Evolutionary conservation across 345 rosid genomes (phyloP), one percentile per base, ranked within the genome.

Genomic region (Cardamine occulta): DNA sequence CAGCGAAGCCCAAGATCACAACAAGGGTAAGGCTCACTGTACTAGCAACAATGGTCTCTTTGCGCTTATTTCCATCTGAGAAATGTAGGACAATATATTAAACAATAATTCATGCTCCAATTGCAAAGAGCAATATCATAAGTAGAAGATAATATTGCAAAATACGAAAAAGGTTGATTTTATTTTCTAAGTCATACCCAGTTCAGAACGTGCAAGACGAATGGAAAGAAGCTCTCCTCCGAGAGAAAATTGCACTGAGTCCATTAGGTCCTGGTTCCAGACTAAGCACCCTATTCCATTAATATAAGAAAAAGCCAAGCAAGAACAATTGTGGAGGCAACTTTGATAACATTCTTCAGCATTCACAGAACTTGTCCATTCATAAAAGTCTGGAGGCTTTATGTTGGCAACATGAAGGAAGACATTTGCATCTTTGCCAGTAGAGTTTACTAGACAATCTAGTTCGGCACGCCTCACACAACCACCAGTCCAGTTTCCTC

Each of bases 271-370:
- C 0, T 29, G 53, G 26, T 15, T 39, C 79, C 79, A 66, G 8
- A 45, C 9, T 23, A 56, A 5, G 23, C 79, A 74, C 7, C 79
- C 79, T 19, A 59, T 72, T 12, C 67, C 76, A 0, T 14, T 6
- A 1, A 60, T 32, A 17, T 14, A 58, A 2, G 76, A 2, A 61
- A 44, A 72, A 5, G 79, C 79, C 26, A 19, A 13, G 37, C 79
- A 74, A 6, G 79, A 74, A 24, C 79, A 74, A 12, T 74, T 74
- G 8, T 44, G 19, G 53, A 47, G 45, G 40, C 79, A 74, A 13
- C 3, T 28, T 57, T 54, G 34, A 14, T 34, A 0, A 17, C 78
- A 74, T 3, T 19, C 66, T 42, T 29, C 2, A 18, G 34, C 4
- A 35, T 21, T 4, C 26, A 23, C 11, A 13, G 48, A 18, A 11